Base-by-base conservation (phyloP, 2,329 filamentous ascomycete genomes). In the Endothia cerciana region DNA sequence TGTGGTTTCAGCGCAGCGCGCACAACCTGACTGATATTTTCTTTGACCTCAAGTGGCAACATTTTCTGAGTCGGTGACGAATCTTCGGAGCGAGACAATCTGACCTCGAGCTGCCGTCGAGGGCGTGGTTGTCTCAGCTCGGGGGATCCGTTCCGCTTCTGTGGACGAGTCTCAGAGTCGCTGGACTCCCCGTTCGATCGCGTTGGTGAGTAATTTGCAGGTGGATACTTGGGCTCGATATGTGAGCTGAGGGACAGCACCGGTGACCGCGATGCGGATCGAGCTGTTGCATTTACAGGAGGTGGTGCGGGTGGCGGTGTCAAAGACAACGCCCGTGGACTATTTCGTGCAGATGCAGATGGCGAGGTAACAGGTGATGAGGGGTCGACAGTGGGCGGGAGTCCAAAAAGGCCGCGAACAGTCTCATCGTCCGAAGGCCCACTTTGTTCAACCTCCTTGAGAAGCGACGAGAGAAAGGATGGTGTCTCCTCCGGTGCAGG, bases 21-120 rank as follows among this genome's bases (percentile, higher is more conserved):
- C 71, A 98, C 95, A 78, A 98, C 93, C 71, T 89, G 89, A 75
- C 93, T 94, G 70, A 99, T 91, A 73, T 89, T 93, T 71, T 92
- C 89, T 77, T 99, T 99, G 69, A 92, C 91, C 69, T 92, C 89
- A 30, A 93, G 87, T 0, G 94, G 91, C 72, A 97, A 85, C 13
- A 77, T 73, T 55, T 82, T 75, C 41, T 90, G 87, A 2, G 83
- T 85, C 8, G 91, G 91, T n/a, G 91, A 93, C 1, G 83, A 82
- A 55, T 94, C 89, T 55, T 84, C 78, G 72, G 87, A 86, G 36
- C 85, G 82, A 22, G 77, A 71, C 58, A 76, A 78, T 70, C 80
- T 73, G 66, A 79, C 71, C 13, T 77, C 75, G 65, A 79, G 79
- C 53, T 79, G 79, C 47, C 82, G 81, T 62, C 80, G 81, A 43